Conservation (phyloP, 1,284 basidiomycete genomes). For the Vanrija humicola region DNA sequence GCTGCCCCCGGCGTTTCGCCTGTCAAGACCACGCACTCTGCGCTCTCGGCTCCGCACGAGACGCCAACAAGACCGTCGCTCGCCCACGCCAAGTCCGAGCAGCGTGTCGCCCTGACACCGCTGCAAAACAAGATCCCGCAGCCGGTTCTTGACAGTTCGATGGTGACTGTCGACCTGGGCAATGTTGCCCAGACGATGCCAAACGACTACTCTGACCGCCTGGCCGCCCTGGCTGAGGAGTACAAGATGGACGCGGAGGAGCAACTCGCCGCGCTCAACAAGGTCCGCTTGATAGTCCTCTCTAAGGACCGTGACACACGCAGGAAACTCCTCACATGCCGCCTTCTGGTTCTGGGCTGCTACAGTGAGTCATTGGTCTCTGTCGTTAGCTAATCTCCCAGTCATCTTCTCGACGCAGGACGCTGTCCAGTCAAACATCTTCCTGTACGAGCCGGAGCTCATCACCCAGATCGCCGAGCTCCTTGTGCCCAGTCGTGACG, state of each 20-base stretch:
- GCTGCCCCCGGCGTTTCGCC: not conserved
- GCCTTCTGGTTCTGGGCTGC: conserved; percentile 83
- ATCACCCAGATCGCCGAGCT: conserved; percentile 84
- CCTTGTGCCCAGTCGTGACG: conserved; percentile 62
- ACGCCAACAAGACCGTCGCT: conserved; percentile 24
- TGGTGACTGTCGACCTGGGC: conserved; percentile 38
- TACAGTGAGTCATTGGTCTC: conserved; percentile 52
- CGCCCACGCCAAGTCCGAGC: conserved; percentile 2
- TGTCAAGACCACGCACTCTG: conserved; percentile 4
- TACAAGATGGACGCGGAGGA: conserved; percentile 78
- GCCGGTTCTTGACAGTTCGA: conserved; percentile 7
- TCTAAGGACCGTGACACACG: conserved; percentile 61
- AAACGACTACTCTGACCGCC: conserved; percentile 52
- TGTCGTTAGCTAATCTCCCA: conserved; percentile 20
- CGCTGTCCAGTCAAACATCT: conserved; percentile 73
- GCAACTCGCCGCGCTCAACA: conserved; percentile 84
- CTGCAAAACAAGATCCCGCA: not conserved
- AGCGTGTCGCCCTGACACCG: conserved; percentile 7
- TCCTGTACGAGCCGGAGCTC: conserved; percentile 87
- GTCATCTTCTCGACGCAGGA: conserved; percentile 73
- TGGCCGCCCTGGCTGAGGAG: conserved; percentile 67
- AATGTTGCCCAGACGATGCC: conserved; percentile 16
- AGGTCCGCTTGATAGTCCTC: conserved; percentile 72
- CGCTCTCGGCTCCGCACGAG: conserved; percentile 4
- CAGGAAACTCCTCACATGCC: conserved; percentile 73